These are phyloP conservation scores for Cubamyces sp. DNA, from an alignment of 768 basidiomycete genomes.

Conservation along the genomic window DNA sequence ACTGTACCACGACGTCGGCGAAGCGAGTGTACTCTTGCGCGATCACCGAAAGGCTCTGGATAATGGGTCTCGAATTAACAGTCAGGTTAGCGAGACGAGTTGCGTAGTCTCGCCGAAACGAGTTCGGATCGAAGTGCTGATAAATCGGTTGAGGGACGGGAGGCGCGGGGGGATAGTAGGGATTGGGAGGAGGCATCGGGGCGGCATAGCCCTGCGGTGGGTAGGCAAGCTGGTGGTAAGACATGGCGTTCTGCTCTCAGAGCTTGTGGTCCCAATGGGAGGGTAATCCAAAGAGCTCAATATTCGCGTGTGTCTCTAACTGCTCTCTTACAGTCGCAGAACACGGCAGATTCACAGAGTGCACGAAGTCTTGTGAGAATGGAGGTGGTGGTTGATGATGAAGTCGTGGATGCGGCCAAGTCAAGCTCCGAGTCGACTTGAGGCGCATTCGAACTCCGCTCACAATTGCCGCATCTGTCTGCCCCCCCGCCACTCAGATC, in stretches of 20 bases:
- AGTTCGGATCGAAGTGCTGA: conserved; percentile 59
- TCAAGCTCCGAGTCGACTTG: conserved; percentile 16
- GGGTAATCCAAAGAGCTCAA: conserved; percentile 15
- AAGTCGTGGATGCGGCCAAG: conserved; percentile 37
- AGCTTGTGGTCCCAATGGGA: conserved; percentile 11
- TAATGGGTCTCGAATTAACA: conserved; percentile 94
- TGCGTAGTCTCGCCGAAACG: conserved; percentile 80
- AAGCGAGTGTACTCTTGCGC: conserved; percentile 86
- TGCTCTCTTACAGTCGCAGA: conserved; percentile 34
- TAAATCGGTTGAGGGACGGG: conserved; percentile 51
- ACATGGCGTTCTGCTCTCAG: conserved; percentile 30
- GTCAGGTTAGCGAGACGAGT: conserved; percentile 78
- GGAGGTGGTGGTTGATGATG: conserved; percentile 52
- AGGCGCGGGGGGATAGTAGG: conserved; percentile 51
- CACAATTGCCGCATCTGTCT: conserved; percentile 13
- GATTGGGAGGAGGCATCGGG: conserved; percentile 31
- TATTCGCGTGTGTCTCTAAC: conserved; percentile 23
- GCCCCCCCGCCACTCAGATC: not conserved
- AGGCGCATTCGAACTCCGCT: conserved; percentile 40
- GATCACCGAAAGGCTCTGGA: conserved; percentile 89
- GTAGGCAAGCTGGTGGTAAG: conserved; percentile 61
- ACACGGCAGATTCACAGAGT: conserved; percentile 17
- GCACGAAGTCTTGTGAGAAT: conserved; percentile 20
- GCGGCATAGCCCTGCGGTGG: conserved; percentile 49
- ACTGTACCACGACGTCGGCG: conserved; percentile 79